These are phyloP conservation scores for Talaromyces proteolyticus DNA, from an alignment of 495 filamentous ascomycete genomes.

Conservation along the genomic window DNA sequence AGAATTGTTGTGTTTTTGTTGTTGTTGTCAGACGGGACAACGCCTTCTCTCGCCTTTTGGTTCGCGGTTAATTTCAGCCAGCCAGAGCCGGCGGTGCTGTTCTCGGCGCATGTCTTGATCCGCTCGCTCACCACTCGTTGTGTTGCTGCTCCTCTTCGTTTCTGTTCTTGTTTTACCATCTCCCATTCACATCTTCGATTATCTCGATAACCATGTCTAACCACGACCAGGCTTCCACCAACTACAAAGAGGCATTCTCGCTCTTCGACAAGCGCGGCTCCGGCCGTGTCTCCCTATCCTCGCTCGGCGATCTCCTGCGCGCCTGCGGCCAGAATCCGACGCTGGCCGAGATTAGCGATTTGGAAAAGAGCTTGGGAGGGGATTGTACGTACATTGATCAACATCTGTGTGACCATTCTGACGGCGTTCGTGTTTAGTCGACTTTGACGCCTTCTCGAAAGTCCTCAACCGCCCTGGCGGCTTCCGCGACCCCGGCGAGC, in stretches of 20 bases:
- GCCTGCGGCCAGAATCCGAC: constrained; percentile 98
- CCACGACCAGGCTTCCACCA: constrained; percentile 80
- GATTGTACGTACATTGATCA: too few relatives aligned
- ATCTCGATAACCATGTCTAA: too few relatives aligned
- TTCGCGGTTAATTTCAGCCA: too few relatives aligned
- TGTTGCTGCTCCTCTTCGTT: not conserved
- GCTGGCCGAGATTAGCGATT: constrained; percentile 79
- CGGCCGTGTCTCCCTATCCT: constrained; percentile 78
- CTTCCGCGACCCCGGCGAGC: constrained; percentile 95
- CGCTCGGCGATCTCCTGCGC: constrained; percentile 86
- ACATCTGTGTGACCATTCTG: too few relatives aligned
- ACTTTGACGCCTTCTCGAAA: constrained; percentile 94
- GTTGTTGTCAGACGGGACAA: too few relatives aligned
- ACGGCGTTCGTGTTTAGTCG: too few relatives aligned
- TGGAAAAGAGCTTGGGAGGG: constrained; percentile 79
- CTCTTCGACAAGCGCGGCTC: constrained; percentile 98
- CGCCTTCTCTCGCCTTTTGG: too few relatives aligned
- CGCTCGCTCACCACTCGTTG: not conserved
- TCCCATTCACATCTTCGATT: too few relatives aligned
- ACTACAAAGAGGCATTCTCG: constrained; percentile 99
- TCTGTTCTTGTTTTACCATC: not conserved
- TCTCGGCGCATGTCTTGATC: constrained; percentile 8
- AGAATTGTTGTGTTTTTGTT: too few relatives aligned
- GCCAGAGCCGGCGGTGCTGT: not conserved
- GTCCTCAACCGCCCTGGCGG: constrained; percentile 95